Base-by-base conservation (phyloP, 192 early-diverging fungal species). In the Coemansia interrupta region DNA sequence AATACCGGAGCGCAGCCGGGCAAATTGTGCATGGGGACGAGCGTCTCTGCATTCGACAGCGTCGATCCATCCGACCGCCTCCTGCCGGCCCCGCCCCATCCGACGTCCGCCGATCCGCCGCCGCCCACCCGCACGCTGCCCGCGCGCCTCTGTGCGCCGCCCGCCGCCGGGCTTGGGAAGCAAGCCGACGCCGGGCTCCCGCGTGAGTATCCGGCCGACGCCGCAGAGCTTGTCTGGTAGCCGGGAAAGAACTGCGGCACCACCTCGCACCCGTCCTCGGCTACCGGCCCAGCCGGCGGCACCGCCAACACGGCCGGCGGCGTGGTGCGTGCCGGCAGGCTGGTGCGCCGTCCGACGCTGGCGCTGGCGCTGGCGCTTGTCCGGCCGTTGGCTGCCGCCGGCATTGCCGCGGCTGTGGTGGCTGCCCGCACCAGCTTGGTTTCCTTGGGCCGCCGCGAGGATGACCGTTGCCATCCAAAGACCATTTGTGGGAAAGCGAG, bases 191-290 rank as follows among this genome's bases (percentile, higher is more conserved):
- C 59, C 66, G 10, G 66, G 61, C 9, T 63, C 63, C 51, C 67
- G 66, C 39, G 64, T 51, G 30, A 12, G 18, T 1, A 24, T 13
- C 47, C 45, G 23, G 47, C 29, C 12, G 17, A 17, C 4, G 60
- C 29, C 4, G 44, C 12, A 19, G 43, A 44, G 36, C 44, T 63
- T 43, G 55, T 23, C 46, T 58, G 49, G 50, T 60, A 75, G 7
- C 66, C 63, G 5, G 66, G 72, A 44, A 68, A 68, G 46, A 75
- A 75, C 62, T 75, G 72, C 1, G 72, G 72, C 47, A 73, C 71
- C 9, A 64, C 56, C 42, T 73, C 71, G 51, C 70, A 62, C 19
- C 53, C 56, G 32, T 73, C 71, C 42, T 67, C 64, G 22, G 71
- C 71, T 14, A 68, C 65, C 18, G 53, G 28, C 29, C 10, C 6